These are phyloP conservation scores for Dipteronia dyeriana DNA, from an alignment of 345 rosid genomes.

Conservation along the genomic window DNA sequence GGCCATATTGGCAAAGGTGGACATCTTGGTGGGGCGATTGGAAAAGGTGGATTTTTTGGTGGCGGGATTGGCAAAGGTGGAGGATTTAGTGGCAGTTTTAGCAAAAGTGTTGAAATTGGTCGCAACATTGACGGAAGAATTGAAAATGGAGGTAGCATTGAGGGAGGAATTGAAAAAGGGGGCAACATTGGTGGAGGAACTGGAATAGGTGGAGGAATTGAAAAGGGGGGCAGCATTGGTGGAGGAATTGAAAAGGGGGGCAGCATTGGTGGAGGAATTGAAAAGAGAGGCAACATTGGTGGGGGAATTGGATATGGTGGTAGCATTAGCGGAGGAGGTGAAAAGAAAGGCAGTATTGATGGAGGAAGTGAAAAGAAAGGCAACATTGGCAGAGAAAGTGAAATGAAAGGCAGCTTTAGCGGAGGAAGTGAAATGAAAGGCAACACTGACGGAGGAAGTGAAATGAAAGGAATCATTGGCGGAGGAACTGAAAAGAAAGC, in stretches of 20 bases:
- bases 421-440: no score
- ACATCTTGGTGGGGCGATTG: slow-evolving; percentile 26
- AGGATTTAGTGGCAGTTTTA: slow-evolving; percentile 24
- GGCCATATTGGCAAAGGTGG: slow-evolving; percentile 26
- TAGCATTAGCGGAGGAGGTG: neutral
- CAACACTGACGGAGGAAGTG: no score
- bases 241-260: slow-evolving; percentile 10
- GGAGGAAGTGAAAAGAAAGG: no score
- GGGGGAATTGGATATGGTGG: slow-evolving; percentile 11
- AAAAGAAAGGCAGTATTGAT: no score
- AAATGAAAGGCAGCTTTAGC: no score
- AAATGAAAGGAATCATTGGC: no score
- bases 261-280: neutral
- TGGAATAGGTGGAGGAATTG: no score
- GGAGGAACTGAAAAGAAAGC: no score
- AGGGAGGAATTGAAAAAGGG: slow-evolving; percentile 20
- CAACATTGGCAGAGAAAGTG: no score
- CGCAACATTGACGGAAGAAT: slow-evolving; percentile 13
- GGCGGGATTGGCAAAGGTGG: slow-evolving; percentile 31
- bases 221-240: slow-evolving; percentile 14
- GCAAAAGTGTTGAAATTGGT: slow-evolving; percentile 25
- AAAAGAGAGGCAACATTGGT: slow-evolving; percentile 16
- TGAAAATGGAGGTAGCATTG: slow-evolving; percentile 20
- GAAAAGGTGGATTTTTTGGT: slow-evolving; percentile 29
- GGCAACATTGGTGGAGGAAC: neutral